Evolutionary conservation across 1,284 basidiomycete species (phyloP), one percentile per base, ranked within the genome.

Genomic region (Veloboletus limbatus): DNA sequence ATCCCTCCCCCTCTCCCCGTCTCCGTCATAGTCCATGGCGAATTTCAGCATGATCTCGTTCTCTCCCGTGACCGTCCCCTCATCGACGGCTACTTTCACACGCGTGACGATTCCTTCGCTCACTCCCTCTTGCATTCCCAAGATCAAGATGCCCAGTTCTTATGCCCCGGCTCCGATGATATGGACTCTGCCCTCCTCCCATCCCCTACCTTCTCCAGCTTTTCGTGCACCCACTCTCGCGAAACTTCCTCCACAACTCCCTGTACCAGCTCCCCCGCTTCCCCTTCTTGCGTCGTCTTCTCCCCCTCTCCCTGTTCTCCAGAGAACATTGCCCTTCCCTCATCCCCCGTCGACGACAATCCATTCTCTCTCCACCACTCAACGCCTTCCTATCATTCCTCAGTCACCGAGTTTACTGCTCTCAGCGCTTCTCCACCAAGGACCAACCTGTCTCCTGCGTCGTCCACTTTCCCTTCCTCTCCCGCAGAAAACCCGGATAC

Each of bases 21-120:
- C 3, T 67, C 62, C 5, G 60, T 67, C 17, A 54, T 63, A 1
- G 60, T 63, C 1, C 65, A 63, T 3, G 58, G 60, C 13, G 62
- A 63, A 8, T 46, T 40, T 5, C 65, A 67, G 0, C 62, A 63
- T 2, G 62, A 63, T 6, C 3, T 63, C 0, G 31, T 66, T 14
- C 48, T 65, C 1, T 53, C 50, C 3, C 53, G 50, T 8, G 58
- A 58, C 8, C 36, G 38, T 28, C 43, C 45, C 3, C 32, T 39
- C 31, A 34, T 43, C 1, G 50, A 51, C 11, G 34, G 33, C 9
- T 53, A 43, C 25, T 3, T 47, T 0, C 49, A 51, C 40, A 42
- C 14, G 7, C 45, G 46, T 25, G 47, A 48, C 1, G 59, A 58
- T n/a, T n/a, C n/a, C n/a, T n/a, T n/a, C n/a, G n/a, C n/a, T n/a